A percentile compares a stretch with the other conserved stretches of the same genome.
Conservation (phyloP, 768 basidiomycete genomes). For the Boletus subcaerulescens region DNA sequence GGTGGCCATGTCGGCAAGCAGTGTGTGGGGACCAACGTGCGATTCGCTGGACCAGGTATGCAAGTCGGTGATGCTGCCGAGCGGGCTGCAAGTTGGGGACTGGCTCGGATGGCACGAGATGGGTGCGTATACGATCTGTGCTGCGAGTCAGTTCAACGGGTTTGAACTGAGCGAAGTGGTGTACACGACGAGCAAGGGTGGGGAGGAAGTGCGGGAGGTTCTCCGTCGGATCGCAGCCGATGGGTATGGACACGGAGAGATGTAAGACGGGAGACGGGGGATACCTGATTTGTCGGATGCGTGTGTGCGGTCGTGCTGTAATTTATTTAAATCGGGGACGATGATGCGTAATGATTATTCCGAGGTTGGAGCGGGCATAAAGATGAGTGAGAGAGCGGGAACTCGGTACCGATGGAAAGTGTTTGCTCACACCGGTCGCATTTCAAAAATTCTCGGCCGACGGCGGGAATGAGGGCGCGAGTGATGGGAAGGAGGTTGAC, state of each 20-base stretch:
- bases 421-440: neutral
- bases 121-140: conserved; percentile 99
- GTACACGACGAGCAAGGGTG: conserved; percentile 68
- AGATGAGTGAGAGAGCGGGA: neutral
- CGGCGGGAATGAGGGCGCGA: conserved; percentile 4
- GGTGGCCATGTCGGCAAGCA: conserved; percentile 51
- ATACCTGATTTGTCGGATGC: neutral
- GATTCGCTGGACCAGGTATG: conserved; percentile 95
- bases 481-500: conserved; percentile 7
- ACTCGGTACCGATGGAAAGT: conserved; percentile 10
- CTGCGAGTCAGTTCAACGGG: conserved; percentile 94
- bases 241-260: conserved; percentile 35
- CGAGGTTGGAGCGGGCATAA: neutral
- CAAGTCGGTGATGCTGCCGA: conserved; percentile 58
- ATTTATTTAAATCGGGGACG: conserved; percentile 11
- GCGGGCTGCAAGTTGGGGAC: conserved; percentile 81
- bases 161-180: conserved; percentile 78
- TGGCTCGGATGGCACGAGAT: conserved; percentile 98
- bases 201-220: conserved; percentile 49
- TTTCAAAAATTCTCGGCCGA: conserved; percentile 6
- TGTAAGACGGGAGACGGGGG: neutral
- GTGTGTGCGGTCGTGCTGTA: conserved; percentile 10
- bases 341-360: conserved; percentile 13
- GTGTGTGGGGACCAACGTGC: conserved; percentile 98
- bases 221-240: conserved; percentile 49